Conservation (phyloP, 2,329 filamentous ascomycete genomes). For the Stagonosporopsis cucurbitacearum region DNA sequence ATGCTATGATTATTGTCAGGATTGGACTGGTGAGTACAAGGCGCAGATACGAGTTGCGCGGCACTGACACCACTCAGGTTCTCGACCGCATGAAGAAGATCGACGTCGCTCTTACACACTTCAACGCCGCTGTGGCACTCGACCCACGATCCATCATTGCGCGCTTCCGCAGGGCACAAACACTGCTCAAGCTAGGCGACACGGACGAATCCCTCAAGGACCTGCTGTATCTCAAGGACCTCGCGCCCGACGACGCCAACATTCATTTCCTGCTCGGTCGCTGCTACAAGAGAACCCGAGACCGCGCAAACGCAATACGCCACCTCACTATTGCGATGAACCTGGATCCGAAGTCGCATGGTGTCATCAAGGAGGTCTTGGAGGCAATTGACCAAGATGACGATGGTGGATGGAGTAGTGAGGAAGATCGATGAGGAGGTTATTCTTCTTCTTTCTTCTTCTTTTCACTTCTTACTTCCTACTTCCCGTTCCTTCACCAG, state of each 20-base stretch:
- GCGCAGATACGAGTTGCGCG: not conserved
- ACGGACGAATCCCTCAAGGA: conserved; percentile 78
- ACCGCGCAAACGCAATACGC: conserved; percentile 78
- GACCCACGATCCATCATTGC: conserved; percentile 82
- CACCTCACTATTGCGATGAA: conserved; percentile 96
- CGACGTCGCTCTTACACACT: conserved; percentile 78
- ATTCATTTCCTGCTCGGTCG: conserved; percentile 94
- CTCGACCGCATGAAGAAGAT: conserved; percentile 88
- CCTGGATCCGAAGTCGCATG: conserved; percentile 93
- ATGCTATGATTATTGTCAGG: conserved; percentile 89
- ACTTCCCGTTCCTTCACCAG: no score
- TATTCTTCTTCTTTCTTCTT: not conserved
- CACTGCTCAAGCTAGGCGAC: conserved; percentile 76
- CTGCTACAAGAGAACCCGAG: conserved; percentile 65
- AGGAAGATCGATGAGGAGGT: conserved; percentile 36
- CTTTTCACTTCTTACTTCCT: no score
- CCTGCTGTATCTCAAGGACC: conserved; percentile 84
- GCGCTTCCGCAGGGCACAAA: conserved; percentile 90
- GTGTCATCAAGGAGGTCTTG: conserved; percentile 95
- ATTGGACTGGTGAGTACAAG: conserved; percentile 73
- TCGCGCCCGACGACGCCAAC: conserved; percentile 92
- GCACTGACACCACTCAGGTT: conserved; percentile 38
- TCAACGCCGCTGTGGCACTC: conserved; percentile 80
- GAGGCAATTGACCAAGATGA: conserved; percentile 84
- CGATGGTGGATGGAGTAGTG: conserved; percentile 49